Base-by-base conservation (phyloP, 2,329 filamentous ascomycete genomes). In the Myriosclerotinia scirpicola region DNA sequence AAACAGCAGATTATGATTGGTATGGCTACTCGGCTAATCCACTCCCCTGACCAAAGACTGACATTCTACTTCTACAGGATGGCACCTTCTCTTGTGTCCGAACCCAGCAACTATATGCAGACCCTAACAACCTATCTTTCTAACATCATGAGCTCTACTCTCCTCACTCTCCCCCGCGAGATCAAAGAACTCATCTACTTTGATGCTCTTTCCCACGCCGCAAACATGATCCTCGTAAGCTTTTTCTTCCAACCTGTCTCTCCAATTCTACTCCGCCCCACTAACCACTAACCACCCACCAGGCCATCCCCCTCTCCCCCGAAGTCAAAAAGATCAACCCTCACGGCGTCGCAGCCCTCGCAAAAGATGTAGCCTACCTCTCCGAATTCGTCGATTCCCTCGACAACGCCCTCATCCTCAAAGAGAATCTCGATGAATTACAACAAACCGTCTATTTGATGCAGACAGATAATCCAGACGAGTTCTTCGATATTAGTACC, bases 171-270 rank as follows among this genome's bases (percentile, higher is more conserved):
- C n/a, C 95, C 96, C 0, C 88, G 92, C 40, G 92, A 96, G 74
- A 97, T 99, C 78, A 98, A 98, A 77, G 93, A 97, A 77, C 87
- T 97, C 66, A 97, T 99, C 73, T 98, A 99, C 80, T 97, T 97
- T 75, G 95, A 98, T 76, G 95, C 95, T 0, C 84, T 99, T 46
- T 93, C 89, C 65, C 95, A 99, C 78, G 93, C 95, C 2, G 90
- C 92, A 4, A 90, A 90, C 69, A 92, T 90, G 78, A 95, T 97
- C 66, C 79, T 97, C 69, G 90, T 91, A 76, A 72, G 83, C 75
- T 54, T 42, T 22, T 15, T 14, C 26, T 5, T 42, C 26, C 9
- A 46, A 5, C 14, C 17, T n/a, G 66, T 34, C 63, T 67, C 50
- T 5, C 36, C 20, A 8, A n/a, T 26, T 26, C 15, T 48, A 30